A percentile compares a stretch with the other conserved stretches of the same genome.
Evolutionary conservation across 1,284 basidiomycete genomes (phyloP).

Genomic region (Malassezia japonica): DNA sequence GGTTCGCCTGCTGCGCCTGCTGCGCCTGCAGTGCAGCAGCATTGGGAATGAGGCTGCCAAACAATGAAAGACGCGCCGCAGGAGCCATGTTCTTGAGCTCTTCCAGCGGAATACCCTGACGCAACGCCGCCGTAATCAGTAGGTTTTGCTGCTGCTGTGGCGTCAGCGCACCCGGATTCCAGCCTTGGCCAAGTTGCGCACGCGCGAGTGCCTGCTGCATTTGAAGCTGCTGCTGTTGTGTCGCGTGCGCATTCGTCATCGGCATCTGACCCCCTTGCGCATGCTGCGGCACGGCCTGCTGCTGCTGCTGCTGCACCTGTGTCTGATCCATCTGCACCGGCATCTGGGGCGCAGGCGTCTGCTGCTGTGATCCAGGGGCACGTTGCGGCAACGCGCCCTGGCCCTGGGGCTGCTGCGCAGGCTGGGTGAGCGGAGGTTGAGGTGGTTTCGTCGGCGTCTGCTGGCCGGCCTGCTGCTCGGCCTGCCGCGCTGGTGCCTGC

Average conservation of each 20-base stretch:
- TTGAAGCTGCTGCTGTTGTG: slow-evolving; percentile 15
- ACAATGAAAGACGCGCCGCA: slow-evolving; percentile 27
- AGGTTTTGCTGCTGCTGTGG: slow-evolving; percentile 40
- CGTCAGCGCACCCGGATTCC: slow-evolving; percentile 26
- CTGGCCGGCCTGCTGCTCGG: not conserved
- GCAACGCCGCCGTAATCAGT: slow-evolving; percentile 34
- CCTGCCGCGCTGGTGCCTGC: not conserved
- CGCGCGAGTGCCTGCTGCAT: slow-evolving; percentile 15
- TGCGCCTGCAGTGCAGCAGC: slow-evolving; percentile 19
- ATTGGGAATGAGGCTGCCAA: slow-evolving; percentile 33
- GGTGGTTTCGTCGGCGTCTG: not conserved
- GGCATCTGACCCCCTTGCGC: slow-evolving; percentile 6
- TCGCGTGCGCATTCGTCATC: slow-evolving; percentile 6
- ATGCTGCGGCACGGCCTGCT: not conserved
- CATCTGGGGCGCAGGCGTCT: not conserved
- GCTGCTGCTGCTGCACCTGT: not conserved
- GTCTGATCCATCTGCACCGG: not conserved
- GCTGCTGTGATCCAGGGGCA: not conserved
- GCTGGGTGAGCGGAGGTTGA: not conserved
- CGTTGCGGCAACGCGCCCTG: not conserved
- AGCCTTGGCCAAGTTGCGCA: slow-evolving; percentile 10
- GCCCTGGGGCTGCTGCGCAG: not conserved
- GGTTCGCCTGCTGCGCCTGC: not conserved
- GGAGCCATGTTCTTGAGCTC: slow-evolving; percentile 41
- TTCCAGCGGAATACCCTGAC: slow-evolving; percentile 37